Conservation (phyloP, 495 filamentous ascomycete species). For the Hypoxylon intermedium region DNA sequence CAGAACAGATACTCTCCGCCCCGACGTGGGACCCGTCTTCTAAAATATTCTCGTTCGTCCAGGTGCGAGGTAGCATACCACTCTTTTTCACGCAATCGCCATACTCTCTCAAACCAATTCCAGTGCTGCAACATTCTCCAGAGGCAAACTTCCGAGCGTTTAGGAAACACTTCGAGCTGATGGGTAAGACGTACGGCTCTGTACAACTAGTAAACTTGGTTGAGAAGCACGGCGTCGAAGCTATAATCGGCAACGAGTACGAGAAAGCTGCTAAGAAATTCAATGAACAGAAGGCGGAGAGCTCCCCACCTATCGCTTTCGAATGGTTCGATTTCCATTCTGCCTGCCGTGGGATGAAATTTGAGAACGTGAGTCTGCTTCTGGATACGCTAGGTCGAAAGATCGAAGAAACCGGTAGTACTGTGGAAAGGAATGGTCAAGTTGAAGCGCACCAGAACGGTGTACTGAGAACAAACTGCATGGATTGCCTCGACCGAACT, state of each 20-base stretch:
- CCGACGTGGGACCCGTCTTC: constrained; percentile 62
- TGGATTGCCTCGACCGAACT: constrained; percentile 95
- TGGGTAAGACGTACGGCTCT: constrained; percentile 71
- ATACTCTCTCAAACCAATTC: constrained; percentile 88
- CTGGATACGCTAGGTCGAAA: constrained; percentile 70
- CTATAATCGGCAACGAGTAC: constrained; percentile 77
- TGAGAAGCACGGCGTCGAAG: constrained; percentile 83
- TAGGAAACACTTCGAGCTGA: constrained; percentile 73
- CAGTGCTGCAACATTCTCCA: constrained; percentile 76
- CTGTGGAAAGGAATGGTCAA: constrained; percentile 59
- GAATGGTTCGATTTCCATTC: constrained; percentile 98
- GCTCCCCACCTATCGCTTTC: constrained; percentile 52
- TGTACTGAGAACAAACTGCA: constrained; percentile 89
- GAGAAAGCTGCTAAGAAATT: constrained; percentile 67
- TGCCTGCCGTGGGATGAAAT: constrained; percentile 93
- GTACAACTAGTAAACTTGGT: constrained; percentile 84
- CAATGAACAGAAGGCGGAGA: constrained; percentile 65
- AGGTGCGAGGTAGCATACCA: constrained; percentile 87
- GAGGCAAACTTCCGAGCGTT: constrained; percentile 80
- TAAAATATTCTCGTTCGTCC: constrained; percentile 81
- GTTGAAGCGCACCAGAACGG: constrained; percentile 69
- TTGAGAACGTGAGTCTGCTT: constrained; percentile 85
- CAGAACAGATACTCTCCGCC: constrained; percentile 85
- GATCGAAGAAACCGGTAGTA: constrained; percentile 70
- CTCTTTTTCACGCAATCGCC: constrained; percentile 92